These are phyloP conservation scores for Rubroboletus satanas DNA, from an alignment of 768 basidiomycete species.

Conservation along the genomic window DNA sequence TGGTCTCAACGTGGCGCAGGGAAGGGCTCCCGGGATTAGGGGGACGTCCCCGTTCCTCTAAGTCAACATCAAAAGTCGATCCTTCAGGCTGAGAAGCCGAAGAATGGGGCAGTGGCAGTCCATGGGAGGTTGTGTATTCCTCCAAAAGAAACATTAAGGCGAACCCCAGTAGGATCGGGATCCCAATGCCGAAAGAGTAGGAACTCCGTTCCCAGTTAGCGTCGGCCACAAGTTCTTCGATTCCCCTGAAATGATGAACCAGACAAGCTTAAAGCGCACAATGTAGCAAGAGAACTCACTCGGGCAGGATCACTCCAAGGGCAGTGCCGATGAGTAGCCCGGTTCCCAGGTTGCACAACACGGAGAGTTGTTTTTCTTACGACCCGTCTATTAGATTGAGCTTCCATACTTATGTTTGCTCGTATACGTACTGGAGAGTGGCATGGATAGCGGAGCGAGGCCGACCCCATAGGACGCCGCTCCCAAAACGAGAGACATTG, in stretches of 20 bases:
- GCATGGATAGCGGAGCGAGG: constrained; percentile 69
- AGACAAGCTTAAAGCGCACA: not conserved
- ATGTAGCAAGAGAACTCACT: constrained; percentile 51
- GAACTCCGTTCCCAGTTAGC: constrained; percentile 33
- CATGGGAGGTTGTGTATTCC: constrained; percentile 53
- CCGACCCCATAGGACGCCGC: constrained; percentile 64
- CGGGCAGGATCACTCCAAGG: constrained; percentile 88
- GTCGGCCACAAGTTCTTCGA: constrained; percentile 53
- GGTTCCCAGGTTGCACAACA: constrained; percentile 61
- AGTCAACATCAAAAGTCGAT: constrained; percentile 53
- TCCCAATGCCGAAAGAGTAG: constrained; percentile 53
- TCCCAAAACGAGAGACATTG: constrained; percentile 61
- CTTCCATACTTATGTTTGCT: constrained; percentile 1
- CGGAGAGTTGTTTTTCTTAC: constrained; percentile 43
- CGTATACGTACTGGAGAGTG: constrained; percentile 54
- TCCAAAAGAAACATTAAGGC: constrained; percentile 59
- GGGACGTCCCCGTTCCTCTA: constrained; percentile 52
- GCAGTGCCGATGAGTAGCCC: constrained; percentile 89
- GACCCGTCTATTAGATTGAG: constrained; percentile 27
- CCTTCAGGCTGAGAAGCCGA: constrained; percentile 15
- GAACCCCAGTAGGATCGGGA: constrained; percentile 62
- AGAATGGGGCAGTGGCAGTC: constrained; percentile 32
- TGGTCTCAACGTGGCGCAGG: constrained; percentile 4
- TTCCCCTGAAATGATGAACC: constrained; percentile 47
- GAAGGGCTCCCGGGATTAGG: constrained; percentile 14